phyloP scores from a whole-genome alignment of 371 early-diverging fungal genomes.

The Rhizopus microsporus region DNA sequence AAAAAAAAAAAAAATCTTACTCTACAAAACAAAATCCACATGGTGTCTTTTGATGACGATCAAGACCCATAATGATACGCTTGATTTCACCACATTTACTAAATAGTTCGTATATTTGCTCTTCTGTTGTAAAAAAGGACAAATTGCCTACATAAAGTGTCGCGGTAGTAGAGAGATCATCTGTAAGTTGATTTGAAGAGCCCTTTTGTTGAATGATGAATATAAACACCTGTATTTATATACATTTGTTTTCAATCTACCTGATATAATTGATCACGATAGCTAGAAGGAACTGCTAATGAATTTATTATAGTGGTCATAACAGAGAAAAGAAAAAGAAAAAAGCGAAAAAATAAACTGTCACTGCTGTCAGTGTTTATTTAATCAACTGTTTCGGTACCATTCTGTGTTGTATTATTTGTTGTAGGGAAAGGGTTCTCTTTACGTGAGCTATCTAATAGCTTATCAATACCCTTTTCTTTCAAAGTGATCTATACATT shows the following conservation, averaged over 20 bases:
- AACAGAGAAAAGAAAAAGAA: conserved; percentile 4
- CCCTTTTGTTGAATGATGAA: conserved; percentile 48
- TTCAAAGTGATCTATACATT: conserved; percentile 65
- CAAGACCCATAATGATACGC: conserved; percentile 98
- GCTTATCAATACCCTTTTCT: conserved; percentile 76
- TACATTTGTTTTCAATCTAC: conserved; percentile 32
- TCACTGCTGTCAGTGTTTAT: neutral
- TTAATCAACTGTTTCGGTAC: conserved; percentile 2
- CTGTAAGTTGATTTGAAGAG: conserved; percentile 65
- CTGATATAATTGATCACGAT: conserved; percentile 84
- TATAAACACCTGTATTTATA: neutral
- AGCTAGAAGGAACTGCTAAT: conserved; percentile 83
- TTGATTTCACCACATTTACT: conserved; percentile 96
- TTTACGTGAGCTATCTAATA: conserved; percentile 76
- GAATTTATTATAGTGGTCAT: conserved; percentile 77
- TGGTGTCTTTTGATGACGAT: conserved; percentile 90
- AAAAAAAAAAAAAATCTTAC: conserved; percentile 65
- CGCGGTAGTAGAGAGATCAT: conserved; percentile 67
- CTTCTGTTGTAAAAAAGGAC: conserved; percentile 97
- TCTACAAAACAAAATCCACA: conserved; percentile 99
- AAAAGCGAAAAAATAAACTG: neutral
- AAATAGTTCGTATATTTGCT: conserved; percentile 97
- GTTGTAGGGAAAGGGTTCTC: conserved; percentile 66
- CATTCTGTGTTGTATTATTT: conserved; percentile 1
- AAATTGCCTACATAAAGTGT: conserved; percentile 98